Evolutionary conservation across 2,329 filamentous ascomycete genomes (phyloP).

Genomic region (Epichloe uncinata): DNA sequence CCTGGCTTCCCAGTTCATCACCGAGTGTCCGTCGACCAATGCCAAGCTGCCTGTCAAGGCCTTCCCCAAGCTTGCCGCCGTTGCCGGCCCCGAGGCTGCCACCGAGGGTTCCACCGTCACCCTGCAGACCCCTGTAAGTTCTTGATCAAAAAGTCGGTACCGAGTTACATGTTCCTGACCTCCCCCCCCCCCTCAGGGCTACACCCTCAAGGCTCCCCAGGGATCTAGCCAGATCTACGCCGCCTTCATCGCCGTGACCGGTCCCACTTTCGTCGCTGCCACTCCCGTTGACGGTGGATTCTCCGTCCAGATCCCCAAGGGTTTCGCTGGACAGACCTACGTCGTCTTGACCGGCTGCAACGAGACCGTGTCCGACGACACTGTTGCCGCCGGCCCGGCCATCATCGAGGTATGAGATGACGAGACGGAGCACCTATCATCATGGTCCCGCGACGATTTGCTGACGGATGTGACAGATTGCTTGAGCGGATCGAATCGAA

Average conservation of each 20-base stretch:
- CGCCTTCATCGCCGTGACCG: slow-evolving; percentile 6
- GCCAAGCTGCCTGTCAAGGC: slow-evolving; percentile 44
- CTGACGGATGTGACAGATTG: too few relatives aligned
- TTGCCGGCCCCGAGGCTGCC: slow-evolving; percentile 10
- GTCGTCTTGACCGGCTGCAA: slow-evolving; percentile 21
- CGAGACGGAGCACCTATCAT: too few relatives aligned
- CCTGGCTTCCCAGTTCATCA: slow-evolving; percentile 50
- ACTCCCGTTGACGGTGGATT: slow-evolving; percentile 4
- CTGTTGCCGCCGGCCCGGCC: slow-evolving; percentile 21
- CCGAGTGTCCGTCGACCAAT: slow-evolving; percentile 40
- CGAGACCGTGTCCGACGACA: slow-evolving; percentile 18
- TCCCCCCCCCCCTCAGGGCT: background rate
- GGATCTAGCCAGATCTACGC: slow-evolving; percentile 1
- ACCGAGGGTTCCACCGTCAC: slow-evolving; percentile 15
- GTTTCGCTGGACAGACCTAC: slow-evolving; percentile 21
- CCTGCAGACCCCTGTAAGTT: slow-evolving; percentile 14
- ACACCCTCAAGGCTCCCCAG: slow-evolving; percentile 1
- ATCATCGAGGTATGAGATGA: slow-evolving; percentile 15
- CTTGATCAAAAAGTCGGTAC: too few relatives aligned
- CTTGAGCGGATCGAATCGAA: too few relatives aligned
- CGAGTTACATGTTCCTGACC: background rate
- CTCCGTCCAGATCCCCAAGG: slow-evolving; percentile 9
- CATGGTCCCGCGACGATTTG: too few relatives aligned
- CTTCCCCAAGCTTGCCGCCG: slow-evolving; percentile 37
- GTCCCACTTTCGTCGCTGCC: slow-evolving; percentile 5